Evolutionary conservation across 2,329 filamentous ascomycete genomes (phyloP).

Genomic region (Apiospora kogelbergensis): DNA sequence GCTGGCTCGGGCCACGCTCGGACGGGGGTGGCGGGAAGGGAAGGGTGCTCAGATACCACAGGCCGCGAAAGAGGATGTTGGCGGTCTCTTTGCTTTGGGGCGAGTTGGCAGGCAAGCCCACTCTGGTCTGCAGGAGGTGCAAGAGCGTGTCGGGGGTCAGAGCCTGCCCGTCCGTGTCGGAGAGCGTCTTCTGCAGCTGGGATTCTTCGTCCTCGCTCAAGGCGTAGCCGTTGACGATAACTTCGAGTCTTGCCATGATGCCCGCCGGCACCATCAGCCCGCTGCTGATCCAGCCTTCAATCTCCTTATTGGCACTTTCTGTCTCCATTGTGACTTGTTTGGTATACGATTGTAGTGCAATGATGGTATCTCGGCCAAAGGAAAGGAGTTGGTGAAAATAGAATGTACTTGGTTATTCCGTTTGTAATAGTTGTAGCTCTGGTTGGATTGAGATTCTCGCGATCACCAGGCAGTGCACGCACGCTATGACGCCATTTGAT

Average conservation of each 20-base stretch:
- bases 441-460: background rate
- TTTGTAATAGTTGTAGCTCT: background rate
- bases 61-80: slow-evolving; percentile 15
- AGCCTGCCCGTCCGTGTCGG: background rate
- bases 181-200: background rate
- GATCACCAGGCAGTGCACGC: background rate
- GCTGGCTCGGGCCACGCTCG: slow-evolving; percentile 3
- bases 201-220: background rate
- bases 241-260: slow-evolving; percentile 12
- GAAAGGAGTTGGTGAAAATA: too few species aligned
- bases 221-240: background rate
- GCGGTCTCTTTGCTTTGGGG: slow-evolving; percentile 6
- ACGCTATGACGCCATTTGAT: background rate
- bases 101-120: slow-evolving; percentile 6
- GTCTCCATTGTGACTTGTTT: background rate
- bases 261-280: slow-evolving; percentile 8
- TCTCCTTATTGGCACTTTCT: slow-evolving; percentile 8
- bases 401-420: background rate
- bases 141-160: slow-evolving; percentile 9
- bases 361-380: too few species aligned
- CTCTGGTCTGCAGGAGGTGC: slow-evolving; percentile 13
- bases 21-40: slow-evolving; percentile 14
- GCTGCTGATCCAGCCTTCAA: slow-evolving; percentile 3
- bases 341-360: background rate
- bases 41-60: slow-evolving; percentile 18